phyloP scores from a whole-genome alignment of 2,329 filamentous ascomycete species.

The Ophiostoma australiae region DNA sequence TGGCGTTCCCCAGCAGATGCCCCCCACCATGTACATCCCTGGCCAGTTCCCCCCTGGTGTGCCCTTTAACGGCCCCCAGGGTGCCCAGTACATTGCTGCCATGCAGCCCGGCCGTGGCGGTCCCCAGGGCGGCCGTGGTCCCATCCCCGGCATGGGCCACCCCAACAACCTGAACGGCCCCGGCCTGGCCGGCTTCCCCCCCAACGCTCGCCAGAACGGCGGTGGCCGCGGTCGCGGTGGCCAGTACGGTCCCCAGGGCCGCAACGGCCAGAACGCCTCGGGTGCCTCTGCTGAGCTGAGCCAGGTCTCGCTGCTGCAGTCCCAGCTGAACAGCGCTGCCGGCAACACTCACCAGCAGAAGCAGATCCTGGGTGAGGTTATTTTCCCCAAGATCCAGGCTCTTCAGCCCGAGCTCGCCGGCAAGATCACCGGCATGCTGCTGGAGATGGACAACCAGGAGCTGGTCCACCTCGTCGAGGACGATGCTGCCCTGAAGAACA shows the following conservation, averaged over 20 bases:
- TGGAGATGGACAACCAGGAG: slow-evolving; percentile 98
- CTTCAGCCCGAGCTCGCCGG: slow-evolving; percentile 94
- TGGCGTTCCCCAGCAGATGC: slow-evolving; percentile 81
- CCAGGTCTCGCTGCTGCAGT: slow-evolving; percentile 47
- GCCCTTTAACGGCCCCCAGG: slow-evolving; percentile 73
- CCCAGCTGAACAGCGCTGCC: slow-evolving; percentile 50
- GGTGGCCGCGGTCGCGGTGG: slow-evolving; percentile 43
- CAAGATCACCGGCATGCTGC: slow-evolving; percentile 99
- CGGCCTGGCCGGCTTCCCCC: slow-evolving; percentile 54
- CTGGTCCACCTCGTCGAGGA: slow-evolving; percentile 92
- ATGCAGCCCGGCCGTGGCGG: slow-evolving; percentile 66
- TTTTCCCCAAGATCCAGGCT: slow-evolving; percentile 96
- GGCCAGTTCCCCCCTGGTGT: slow-evolving; percentile 69
- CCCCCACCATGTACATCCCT: slow-evolving; percentile 81
- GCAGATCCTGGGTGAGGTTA: slow-evolving; percentile 94
- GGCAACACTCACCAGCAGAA: slow-evolving; percentile 74
- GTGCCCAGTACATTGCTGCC: slow-evolving; percentile 73
- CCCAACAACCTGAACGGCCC: slow-evolving; percentile 55
- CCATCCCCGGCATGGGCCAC: slow-evolving; percentile 57
- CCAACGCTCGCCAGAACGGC: slow-evolving; percentile 47
- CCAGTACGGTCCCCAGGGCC: slow-evolving; percentile 43
- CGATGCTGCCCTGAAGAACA: slow-evolving; percentile 79
- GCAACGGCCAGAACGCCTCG: slow-evolving; percentile 39
- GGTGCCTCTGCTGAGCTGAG: slow-evolving; percentile 35
- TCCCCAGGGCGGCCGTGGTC: slow-evolving; percentile 59